Evolutionary conservation across 192 early-diverging fungal species (phyloP).

Genomic region (Geranomyces variabilis): DNA sequence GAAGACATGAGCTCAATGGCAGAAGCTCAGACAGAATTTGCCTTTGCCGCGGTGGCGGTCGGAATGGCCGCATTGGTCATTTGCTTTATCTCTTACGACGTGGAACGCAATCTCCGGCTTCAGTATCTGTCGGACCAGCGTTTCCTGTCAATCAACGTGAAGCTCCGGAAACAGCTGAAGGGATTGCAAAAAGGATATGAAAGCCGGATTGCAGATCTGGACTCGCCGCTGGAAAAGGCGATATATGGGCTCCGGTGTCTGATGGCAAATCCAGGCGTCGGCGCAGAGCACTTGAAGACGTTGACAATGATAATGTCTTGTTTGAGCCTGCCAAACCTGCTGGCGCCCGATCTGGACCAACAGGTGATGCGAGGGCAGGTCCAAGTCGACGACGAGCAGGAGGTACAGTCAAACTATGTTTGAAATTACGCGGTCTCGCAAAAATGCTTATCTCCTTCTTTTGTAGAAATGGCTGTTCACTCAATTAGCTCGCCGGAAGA

Average conservation of each 20-base stretch:
- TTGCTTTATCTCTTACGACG: slow-evolving; percentile 47
- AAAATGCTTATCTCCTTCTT: not conserved
- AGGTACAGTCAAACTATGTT: too few relatives aligned
- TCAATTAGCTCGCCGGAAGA: slow-evolving; percentile 42
- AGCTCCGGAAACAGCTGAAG: slow-evolving; percentile 53
- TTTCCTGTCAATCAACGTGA: slow-evolving; percentile 48
- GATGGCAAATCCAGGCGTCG: slow-evolving; percentile 42
- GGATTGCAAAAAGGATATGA: slow-evolving; percentile 44
- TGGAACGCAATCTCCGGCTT: slow-evolving; percentile 46
- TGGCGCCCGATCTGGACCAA: slow-evolving; percentile 57
- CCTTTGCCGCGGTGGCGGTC: slow-evolving; percentile 41
- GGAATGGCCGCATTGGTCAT: slow-evolving; percentile 44
- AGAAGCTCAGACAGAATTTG: slow-evolving; percentile 24
- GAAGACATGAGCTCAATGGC: not conserved
- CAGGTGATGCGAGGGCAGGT: slow-evolving; percentile 56
- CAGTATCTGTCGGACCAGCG: slow-evolving; percentile 55
- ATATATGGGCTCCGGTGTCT: slow-evolving; percentile 48
- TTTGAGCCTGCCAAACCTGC: slow-evolving; percentile 50
- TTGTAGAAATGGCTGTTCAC: slow-evolving; percentile 58
- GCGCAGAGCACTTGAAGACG: slow-evolving; percentile 43
- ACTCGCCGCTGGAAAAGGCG: slow-evolving; percentile 60
- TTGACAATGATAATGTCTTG: slow-evolving; percentile 53
- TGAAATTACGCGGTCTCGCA: not conserved
- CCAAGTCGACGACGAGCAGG: slow-evolving; percentile 56
- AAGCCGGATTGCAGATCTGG: slow-evolving; percentile 54